Base-by-base conservation (phyloP, 1,284 basidiomycete species). In the Thecaphora frezii region DNA sequence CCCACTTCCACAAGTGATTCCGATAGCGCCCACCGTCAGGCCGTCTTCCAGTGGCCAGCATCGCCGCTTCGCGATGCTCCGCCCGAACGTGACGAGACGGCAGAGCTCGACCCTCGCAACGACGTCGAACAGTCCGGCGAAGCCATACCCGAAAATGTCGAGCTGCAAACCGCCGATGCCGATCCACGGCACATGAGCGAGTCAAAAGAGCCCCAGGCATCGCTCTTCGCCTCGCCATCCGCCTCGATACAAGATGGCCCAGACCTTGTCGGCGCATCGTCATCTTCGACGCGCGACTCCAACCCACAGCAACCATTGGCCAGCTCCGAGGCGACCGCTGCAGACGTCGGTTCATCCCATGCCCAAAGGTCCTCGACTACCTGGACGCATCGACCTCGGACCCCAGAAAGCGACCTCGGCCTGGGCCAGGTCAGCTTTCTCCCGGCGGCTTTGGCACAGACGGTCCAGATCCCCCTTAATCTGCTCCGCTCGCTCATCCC, bases 401-500 rank as follows among this genome's bases (percentile, higher is more conserved):
- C 33, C 12, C 33, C 33, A 18, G 33, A 36, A 16, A 14, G 3
- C 3, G 33, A 36, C 12, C 33, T 18, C 12, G 16, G 16, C 5
- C 12, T 36, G 33, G 12, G 12, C 12, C 33, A 36, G 12, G 18
- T 36, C 3, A 49, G 23, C 44, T 49, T 58, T 22, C 50, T 66
- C 4, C 63, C 63, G 14, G 58, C 54, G 42, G 57, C 60, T 30
- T 48, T 66, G 16, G 51, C 48, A 12, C 60, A 61, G 21, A 54
- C 58, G 33, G 55, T 58, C 25, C 46, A 48, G 14, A 60, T 66
- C 51, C 64, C 58, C 2, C 44, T 66, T 51, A 58, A 53, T 33
- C 58, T 66, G 4, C 44, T 66, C 16, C 58, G 53, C 26, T 61
- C 64, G 12, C 56, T 69, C 36, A 51, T 72, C 28, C 66, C 69